A percentile compares a stretch with the other conserved stretches of the same genome.
Evolutionary conservation across 345 rosid genomes (phyloP).

Genomic region (Syzygium oleosum): DNA sequence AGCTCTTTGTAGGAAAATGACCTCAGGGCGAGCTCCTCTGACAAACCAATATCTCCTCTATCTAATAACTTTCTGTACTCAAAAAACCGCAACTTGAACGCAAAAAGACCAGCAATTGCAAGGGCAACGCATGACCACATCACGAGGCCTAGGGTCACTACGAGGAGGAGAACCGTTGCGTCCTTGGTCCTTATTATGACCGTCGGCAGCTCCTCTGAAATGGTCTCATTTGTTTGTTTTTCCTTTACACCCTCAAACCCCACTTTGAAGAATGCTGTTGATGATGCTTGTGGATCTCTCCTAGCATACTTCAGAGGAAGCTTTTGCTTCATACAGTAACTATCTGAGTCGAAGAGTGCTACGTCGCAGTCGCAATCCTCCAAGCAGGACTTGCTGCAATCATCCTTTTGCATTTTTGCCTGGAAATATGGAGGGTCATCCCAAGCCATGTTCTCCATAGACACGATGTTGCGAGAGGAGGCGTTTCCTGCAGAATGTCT

Average conservation of each 20-base stretch:
- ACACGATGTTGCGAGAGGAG: background rate
- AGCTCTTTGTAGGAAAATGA: background rate
- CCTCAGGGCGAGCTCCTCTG: background rate
- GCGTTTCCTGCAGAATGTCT: background rate
- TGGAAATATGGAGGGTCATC: background rate
- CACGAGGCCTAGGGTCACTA: background rate
- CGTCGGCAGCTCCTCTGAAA: background rate
- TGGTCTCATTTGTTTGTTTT: background rate
- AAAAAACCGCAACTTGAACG: background rate
- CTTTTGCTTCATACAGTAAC: rapidly evolving
- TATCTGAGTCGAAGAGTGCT: background rate
- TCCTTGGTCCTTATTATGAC: background rate
- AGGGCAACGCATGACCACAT: background rate
- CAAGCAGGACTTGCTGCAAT: background rate
- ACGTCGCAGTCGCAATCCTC: background rate
- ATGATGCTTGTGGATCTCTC: background rate
- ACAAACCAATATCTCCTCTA: background rate
- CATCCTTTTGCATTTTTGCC: background rate
- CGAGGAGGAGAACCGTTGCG: background rate
- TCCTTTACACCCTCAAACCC: background rate
- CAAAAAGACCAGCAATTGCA: background rate
- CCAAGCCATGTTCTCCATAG: background rate
- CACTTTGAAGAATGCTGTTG: background rate
- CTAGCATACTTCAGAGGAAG: background rate
- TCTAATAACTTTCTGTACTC: background rate